Conservation (phyloP, 495 filamentous ascomycete genomes). For the Penicillium cataractarum region DNA sequence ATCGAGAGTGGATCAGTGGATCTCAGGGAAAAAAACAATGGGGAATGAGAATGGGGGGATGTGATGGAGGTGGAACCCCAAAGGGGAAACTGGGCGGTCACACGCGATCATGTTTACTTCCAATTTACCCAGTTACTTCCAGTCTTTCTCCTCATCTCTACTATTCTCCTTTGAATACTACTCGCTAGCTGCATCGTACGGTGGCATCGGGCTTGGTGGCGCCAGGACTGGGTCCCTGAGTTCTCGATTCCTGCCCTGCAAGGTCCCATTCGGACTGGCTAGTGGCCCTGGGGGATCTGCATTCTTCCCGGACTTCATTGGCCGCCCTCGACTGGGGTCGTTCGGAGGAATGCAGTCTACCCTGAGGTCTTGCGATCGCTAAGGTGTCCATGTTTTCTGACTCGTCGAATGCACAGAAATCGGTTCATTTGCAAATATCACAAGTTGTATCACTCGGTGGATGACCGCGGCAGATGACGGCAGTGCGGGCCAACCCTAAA, state of each 20-base stretch:
- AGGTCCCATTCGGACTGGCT: conserved; percentile 6
- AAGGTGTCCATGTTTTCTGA: conserved; percentile 1
- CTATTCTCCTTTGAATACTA: neutral
- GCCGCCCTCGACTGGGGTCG: conserved; percentile 9
- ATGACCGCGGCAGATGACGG: conserved; percentile 9
- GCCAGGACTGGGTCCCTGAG: neutral
- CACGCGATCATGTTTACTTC: conserved; percentile 25
- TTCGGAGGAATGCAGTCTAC: conserved; percentile 9
- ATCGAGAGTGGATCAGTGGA: conserved; percentile 7
- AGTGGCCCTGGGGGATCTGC: conserved; percentile 23
- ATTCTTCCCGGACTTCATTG: conserved; percentile 16
- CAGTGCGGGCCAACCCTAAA: conserved; percentile 4
- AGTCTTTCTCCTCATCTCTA: neutral
- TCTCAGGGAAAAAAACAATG: neutral
- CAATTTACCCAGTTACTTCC: conserved; percentile 5
- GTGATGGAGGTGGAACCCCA: conserved; percentile 11
- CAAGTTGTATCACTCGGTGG: neutral
- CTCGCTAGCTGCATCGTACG: neutral
- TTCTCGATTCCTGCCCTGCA: conserved; percentile 1
- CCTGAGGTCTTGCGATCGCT: neutral
- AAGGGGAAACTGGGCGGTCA: conserved; percentile 21
- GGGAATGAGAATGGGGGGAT: conserved; percentile 9
- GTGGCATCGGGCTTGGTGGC: conserved; percentile 5
- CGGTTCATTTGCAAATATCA: conserved; percentile 2
- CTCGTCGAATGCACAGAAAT: neutral